Percentiles rank a stretch among this genome's conserved stretches.
Evolutionary conservation across 1,284 basidiomycete species (phyloP).

Genomic region (Heliocybe sulcata): DNA sequence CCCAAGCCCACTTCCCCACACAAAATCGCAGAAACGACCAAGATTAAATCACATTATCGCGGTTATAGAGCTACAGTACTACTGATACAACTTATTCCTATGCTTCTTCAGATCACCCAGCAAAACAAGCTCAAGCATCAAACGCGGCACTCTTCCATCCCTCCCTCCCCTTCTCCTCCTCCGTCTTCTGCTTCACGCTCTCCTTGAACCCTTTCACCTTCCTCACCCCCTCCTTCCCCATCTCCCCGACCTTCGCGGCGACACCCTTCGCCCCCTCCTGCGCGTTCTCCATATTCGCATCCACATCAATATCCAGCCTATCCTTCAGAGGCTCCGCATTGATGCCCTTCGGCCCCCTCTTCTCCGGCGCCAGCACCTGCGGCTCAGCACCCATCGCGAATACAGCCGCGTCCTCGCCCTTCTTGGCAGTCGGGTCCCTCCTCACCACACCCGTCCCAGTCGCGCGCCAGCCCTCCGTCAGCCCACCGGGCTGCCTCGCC

Average conservation of each 20-base stretch:
- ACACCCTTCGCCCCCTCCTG: conserved; percentile 13
- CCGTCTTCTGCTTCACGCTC: conserved; percentile 35
- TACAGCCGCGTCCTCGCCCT: conserved; percentile 22
- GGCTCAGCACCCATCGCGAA: conserved; percentile 66
- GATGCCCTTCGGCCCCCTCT: conserved; percentile 54
- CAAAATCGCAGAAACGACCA: no score
- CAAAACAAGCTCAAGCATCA: conserved; percentile 29
- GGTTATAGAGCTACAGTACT: no score
- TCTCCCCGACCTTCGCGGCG: conserved; percentile 23
- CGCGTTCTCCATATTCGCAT: conserved; percentile 10
- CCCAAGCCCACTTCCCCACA: no score
- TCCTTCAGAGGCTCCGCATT: conserved; percentile 38
- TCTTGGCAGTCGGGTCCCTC: conserved; percentile 24
- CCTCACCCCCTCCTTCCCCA: conserved; percentile 28
- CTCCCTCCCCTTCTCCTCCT: conserved; percentile 28
- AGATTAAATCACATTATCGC: no score
- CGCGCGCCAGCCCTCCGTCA: conserved; percentile 38
- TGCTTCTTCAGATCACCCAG: no score
- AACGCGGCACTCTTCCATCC: conserved; percentile 51
- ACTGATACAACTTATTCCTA: no score
- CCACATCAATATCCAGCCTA: conserved; percentile 18
- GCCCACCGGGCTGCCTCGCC: conserved; percentile 27
- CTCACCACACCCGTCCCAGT: conserved; percentile 58
- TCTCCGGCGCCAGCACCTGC: conserved; percentile 56
- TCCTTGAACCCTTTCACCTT: conserved; percentile 38